Conservation (phyloP, 495 filamentous ascomycete genomes). For the Symbiotaphrina buchneri region DNA sequence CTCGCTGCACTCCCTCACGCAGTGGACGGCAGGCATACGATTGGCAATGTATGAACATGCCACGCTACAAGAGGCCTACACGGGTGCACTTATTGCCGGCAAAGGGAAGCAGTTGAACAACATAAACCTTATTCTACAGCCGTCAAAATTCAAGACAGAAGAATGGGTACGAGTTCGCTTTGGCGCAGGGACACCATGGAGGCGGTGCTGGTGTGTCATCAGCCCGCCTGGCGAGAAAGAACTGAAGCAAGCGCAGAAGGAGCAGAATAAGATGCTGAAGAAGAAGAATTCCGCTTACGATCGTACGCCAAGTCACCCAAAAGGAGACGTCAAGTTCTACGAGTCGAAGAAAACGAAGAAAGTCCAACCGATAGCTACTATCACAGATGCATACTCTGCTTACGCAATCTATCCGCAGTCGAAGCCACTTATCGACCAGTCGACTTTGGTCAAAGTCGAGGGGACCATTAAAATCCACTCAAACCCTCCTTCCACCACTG, state of each 20-base stretch:
- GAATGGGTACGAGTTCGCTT: conserved; percentile 95
- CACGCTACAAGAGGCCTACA: conserved; percentile 89
- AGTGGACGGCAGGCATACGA: conserved; percentile 91
- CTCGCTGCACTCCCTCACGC: conserved; percentile 73
- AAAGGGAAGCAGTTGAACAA: conserved; percentile 78
- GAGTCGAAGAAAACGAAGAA: conserved; percentile 91
- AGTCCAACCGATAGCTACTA: conserved; percentile 66
- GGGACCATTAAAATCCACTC: conserved; percentile 73
- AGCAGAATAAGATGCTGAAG: too few relatives aligned
- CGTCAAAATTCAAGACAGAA: conserved; percentile 49
- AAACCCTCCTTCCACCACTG: conserved; percentile 43
- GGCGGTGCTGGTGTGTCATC: conserved; percentile 89
- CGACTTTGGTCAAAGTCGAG: conserved; percentile 85
- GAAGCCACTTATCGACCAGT: conserved; percentile 80
- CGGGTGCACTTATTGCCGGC: conserved; percentile 82
- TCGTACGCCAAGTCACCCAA: conserved; percentile 32
- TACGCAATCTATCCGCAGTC: conserved; percentile 93
- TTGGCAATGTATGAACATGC: conserved; percentile 89
- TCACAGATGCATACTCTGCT: conserved; percentile 74
- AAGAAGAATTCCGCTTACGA: conserved; percentile 81
- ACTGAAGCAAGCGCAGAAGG: conserved; percentile 58
- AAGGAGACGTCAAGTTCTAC: conserved; percentile 85
- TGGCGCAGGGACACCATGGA: conserved; percentile 90
- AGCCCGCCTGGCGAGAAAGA: conserved; percentile 85
- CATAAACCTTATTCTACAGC: conserved; percentile 68